phyloP scores from a whole-genome alignment of 495 filamentous ascomycete species.

The Tricharina praecox region DNA sequence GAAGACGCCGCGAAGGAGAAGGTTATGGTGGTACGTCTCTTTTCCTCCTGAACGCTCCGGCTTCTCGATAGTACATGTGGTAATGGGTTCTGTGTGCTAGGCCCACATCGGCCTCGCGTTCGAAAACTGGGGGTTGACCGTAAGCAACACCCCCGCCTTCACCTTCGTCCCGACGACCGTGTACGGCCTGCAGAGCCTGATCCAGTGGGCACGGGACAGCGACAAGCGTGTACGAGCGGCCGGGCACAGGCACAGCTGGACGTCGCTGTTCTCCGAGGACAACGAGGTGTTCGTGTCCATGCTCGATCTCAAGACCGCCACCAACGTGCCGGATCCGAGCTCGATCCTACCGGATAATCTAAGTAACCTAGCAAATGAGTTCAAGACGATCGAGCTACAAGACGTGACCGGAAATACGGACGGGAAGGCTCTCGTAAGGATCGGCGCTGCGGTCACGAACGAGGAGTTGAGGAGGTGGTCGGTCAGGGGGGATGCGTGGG shows the following conservation, averaged over 20 bases:
- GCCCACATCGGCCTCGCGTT: too few relatives aligned
- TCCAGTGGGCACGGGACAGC: slow-evolving; percentile 29
- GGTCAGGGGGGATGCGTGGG: slow-evolving; percentile 26
- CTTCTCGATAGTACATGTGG: neutral
- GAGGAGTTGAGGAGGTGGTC: slow-evolving; percentile 35
- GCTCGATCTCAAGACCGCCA: slow-evolving; percentile 28
- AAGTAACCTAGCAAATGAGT: slow-evolving; percentile 10
- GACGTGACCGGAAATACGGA: slow-evolving; percentile 17
- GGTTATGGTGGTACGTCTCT: slow-evolving; percentile 16
- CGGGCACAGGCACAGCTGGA: slow-evolving; percentile 37
- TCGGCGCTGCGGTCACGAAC: slow-evolving; percentile 34
- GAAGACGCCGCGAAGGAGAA: slow-evolving; percentile 12
- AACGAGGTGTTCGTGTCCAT: slow-evolving; percentile 37
- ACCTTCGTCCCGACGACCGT: slow-evolving; percentile 35
- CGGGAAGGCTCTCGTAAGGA: slow-evolving; percentile 27
- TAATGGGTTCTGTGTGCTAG: too few relatives aligned
- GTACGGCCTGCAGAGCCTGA: slow-evolving; percentile 32
- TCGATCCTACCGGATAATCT: slow-evolving; percentile 24
- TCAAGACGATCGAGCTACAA: slow-evolving; percentile 30
- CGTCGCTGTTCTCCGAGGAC: slow-evolving; percentile 31
- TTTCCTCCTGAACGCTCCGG: neutral
- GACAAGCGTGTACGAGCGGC: slow-evolving; percentile 31
- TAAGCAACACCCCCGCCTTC: slow-evolving; percentile 31
- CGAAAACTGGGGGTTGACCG: slow-evolving; percentile 35
- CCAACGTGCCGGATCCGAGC: slow-evolving; percentile 29